Evolutionary conservation across 371 early-diverging fungal genomes (phyloP).

Genomic region (Umbelopsis sp.): DNA sequence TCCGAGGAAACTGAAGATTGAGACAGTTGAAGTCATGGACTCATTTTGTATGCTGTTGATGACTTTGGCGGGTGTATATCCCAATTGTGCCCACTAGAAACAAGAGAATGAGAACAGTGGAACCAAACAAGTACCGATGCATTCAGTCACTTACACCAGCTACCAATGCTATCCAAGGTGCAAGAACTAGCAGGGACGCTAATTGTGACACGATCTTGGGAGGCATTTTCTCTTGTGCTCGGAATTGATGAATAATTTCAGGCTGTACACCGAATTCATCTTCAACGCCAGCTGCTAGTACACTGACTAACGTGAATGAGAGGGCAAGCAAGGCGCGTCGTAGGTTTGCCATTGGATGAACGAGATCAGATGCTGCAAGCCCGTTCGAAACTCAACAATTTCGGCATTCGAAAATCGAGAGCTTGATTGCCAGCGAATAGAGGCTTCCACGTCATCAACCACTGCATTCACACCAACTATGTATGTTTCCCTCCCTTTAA

Average conservation of each 20-base stretch:
- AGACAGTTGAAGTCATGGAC: slow-evolving; percentile 37
- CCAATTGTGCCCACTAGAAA: slow-evolving; percentile 58
- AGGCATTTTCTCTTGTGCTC: slow-evolving; percentile 66
- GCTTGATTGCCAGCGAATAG: slow-evolving; percentile 5
- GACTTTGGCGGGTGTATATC: slow-evolving; percentile 51
- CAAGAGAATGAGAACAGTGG: not conserved
- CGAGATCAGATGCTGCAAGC: not conserved
- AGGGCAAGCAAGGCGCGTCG: not conserved
- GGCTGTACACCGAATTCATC: slow-evolving; percentile 56
- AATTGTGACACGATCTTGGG: slow-evolving; percentile 55
- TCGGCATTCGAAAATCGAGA: not conserved
- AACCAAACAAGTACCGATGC: not conserved
- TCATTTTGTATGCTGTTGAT: slow-evolving; percentile 31
- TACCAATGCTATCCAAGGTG: slow-evolving; percentile 68
- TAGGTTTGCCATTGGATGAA: slow-evolving; percentile 16
- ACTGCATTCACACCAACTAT: not conserved
- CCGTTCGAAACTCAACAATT: not conserved
- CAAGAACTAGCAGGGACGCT: slow-evolving; percentile 60
- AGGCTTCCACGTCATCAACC: not conserved
- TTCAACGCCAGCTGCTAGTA: slow-evolving; percentile 48
- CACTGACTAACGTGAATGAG: slow-evolving; percentile 17
- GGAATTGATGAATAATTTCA: slow-evolving; percentile 73
- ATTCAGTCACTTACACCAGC: slow-evolving; percentile 52
- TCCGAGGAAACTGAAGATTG: slow-evolving; percentile 58
- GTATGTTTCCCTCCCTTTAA: too few relatives aligned